Percentiles rank a stretch among this genome's conserved stretches.
Conservation (phyloP, 2,329 filamentous ascomycete species). For the Fusarium sp. region DNA sequence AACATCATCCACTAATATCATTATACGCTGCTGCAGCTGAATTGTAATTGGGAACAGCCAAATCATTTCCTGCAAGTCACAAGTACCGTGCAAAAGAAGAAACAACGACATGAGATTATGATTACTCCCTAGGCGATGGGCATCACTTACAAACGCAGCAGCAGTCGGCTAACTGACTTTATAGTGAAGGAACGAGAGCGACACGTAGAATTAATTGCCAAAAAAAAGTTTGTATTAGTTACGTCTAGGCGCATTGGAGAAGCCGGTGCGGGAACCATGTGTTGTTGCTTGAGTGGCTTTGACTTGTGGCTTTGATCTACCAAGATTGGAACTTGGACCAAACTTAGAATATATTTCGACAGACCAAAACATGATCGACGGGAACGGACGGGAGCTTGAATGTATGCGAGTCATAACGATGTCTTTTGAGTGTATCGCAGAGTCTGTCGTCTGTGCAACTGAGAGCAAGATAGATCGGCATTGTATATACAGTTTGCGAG, state of each 20-base stretch:
- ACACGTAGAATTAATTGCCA: too few relatives aligned
- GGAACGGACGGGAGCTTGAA: background rate
- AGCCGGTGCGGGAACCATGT: conserved; percentile 2
- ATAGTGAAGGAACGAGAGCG: too few relatives aligned
- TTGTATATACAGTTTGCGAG: too few relatives aligned
- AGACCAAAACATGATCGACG: background rate
- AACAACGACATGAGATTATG: background rate
- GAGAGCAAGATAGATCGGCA: background rate
- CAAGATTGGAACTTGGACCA: conserved; percentile 19
- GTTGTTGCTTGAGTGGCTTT: conserved; percentile 23
- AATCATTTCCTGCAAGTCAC: conserved; percentile 24
- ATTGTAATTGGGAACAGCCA: conserved; percentile 25
- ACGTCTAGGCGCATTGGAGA: conserved; percentile 10
- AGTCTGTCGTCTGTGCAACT: background rate
- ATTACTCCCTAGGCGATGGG: background rate
- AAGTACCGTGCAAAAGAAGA: conserved; percentile 4
- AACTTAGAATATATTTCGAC: conserved; percentile 15
- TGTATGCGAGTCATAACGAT: conserved; percentile 9
- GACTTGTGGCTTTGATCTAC: conserved; percentile 31
- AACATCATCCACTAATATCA: conserved; percentile 10
- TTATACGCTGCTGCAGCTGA: background rate
- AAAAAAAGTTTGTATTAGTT: background rate
- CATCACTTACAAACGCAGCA: too few relatives aligned
- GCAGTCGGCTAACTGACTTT: too few relatives aligned
- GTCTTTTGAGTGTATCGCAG: background rate